Evolutionary conservation across 192 early-diverging fungal species (phyloP).

Genomic region (Cladochytrium replicatum): DNA sequence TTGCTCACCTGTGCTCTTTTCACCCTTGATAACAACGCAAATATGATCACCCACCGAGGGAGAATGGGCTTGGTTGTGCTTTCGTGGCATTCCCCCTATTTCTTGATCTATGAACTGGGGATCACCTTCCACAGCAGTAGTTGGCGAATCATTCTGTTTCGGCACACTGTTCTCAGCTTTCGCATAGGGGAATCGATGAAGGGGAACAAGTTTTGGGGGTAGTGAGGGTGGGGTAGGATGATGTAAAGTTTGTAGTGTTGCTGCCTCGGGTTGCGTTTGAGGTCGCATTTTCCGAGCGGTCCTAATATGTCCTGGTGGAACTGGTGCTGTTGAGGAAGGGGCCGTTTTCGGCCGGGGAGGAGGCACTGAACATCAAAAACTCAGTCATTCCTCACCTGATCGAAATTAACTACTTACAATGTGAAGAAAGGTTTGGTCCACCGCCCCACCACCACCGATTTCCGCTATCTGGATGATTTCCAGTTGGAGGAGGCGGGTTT

Average conservation of each 20-base stretch:
- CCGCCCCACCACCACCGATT: slow-evolving; percentile 41
- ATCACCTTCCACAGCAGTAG: neutral
- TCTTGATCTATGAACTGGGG: neutral
- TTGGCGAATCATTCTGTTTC: slow-evolving; percentile 6
- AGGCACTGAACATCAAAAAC: slow-evolving; percentile 9
- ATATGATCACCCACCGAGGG: slow-evolving; percentile 21
- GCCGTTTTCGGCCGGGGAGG: slow-evolving; percentile 19
- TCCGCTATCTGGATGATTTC: slow-evolving; percentile 39
- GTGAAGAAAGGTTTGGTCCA: slow-evolving; percentile 26
- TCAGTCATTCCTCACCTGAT: neutral
- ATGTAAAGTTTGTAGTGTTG: neutral
- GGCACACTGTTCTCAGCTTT: slow-evolving; percentile 6
- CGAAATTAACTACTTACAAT: slow-evolving; percentile 25
- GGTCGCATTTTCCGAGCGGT: neutral
- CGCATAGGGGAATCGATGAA: neutral
- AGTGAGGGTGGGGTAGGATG: neutral
- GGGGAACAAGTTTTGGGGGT: neutral
- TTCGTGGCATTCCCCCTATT: no score
- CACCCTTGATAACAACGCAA: slow-evolving; percentile 19
- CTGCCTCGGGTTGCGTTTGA: neutral
- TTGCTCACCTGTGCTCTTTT: slow-evolving; percentile 18
- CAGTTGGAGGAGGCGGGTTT: slow-evolving; percentile 39
- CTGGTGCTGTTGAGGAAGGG: slow-evolving; percentile 11
- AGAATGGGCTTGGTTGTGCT: neutral
- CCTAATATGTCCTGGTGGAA: neutral